Percentiles rank a stretch among this genome's conserved stretches.
Evolutionary conservation across 805 yeast species (phyloP).

Genomic region (Candida oleophila): DNA sequence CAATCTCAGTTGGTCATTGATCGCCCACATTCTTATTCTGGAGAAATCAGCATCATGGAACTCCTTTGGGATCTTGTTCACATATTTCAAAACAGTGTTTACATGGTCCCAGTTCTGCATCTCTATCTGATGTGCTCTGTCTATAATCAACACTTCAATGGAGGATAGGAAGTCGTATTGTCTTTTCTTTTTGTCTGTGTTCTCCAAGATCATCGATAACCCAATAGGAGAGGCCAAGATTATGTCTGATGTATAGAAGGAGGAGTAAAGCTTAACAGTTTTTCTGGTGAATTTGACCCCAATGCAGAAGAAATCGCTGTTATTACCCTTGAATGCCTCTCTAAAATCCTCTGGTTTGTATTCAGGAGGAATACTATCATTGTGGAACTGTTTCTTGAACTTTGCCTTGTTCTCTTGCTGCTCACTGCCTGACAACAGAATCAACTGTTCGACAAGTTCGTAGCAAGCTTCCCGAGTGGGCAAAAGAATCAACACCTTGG

Average conservation of each 20-base stretch:
- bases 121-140: slow-evolving; percentile 80
- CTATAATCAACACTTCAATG: slow-evolving; percentile 77
- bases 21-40: slow-evolving; percentile 87
- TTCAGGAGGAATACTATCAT: slow-evolving; percentile 42
- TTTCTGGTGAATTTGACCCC: slow-evolving; percentile 92
- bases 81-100: slow-evolving; percentile 56
- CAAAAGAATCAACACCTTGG: slow-evolving; percentile 76
- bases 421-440: slow-evolving; percentile 61
- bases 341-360: slow-evolving; percentile 83
- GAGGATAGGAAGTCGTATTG: slow-evolving; percentile 85
- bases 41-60: slow-evolving; percentile 85
- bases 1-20: slow-evolving; percentile 73
- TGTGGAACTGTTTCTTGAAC: slow-evolving; percentile 68
- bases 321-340: slow-evolving; percentile 79
- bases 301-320: slow-evolving; percentile 85
- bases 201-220: slow-evolving; percentile 68
- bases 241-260: slow-evolving; percentile 81
- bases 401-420: slow-evolving; percentile 81
- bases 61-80: slow-evolving; percentile 76
- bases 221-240: slow-evolving; percentile 93
- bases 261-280: slow-evolving; percentile 77
- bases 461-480: slow-evolving; percentile 84
- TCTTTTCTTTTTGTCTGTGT: slow-evolving; percentile 50
- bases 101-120: slow-evolving; percentile 95
- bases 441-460: slow-evolving; percentile 61